Conservation (phyloP, 768 basidiomycete species). For the Tulasnella calospora region DNA sequence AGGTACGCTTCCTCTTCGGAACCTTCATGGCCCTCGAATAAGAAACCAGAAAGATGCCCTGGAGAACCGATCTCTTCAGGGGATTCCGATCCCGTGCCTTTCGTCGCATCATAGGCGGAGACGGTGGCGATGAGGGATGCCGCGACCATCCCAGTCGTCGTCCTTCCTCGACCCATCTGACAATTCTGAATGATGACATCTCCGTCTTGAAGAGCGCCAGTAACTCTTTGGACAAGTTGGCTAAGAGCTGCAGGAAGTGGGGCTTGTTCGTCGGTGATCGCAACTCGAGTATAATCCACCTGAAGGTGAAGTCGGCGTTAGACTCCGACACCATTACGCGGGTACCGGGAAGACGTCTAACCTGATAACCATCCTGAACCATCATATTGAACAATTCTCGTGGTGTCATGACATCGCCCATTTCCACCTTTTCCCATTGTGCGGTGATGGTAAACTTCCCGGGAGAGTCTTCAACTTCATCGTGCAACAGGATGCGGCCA, state of each 20-base stretch:
- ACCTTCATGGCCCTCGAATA: slow-evolving; percentile 65
- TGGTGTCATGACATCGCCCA: slow-evolving; percentile 82
- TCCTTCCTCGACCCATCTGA: slow-evolving; percentile 75
- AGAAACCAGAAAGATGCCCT: slow-evolving; percentile 22
- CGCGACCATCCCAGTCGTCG: slow-evolving; percentile 94
- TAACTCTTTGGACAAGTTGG: slow-evolving; percentile 71
- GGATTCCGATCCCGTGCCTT: slow-evolving; percentile 26
- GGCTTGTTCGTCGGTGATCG: slow-evolving; percentile 96
- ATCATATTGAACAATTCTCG: slow-evolving; percentile 75
- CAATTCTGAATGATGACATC: slow-evolving; percentile 91
- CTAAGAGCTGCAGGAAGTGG: slow-evolving; percentile 83
- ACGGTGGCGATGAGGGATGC: slow-evolving; percentile 80
- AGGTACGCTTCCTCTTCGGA: slow-evolving; percentile 85
- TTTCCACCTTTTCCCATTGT: slow-evolving; percentile 83
- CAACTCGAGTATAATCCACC: slow-evolving; percentile 84
- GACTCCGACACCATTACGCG: slow-evolving; percentile 23
- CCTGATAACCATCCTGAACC: slow-evolving; percentile 70
- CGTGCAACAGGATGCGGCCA: slow-evolving; percentile 85
- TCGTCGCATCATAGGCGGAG: slow-evolving; percentile 35
- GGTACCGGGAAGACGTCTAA: slow-evolving; percentile 35
- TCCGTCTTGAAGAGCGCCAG: slow-evolving; percentile 44
- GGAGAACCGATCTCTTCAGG: slow-evolving; percentile 8
- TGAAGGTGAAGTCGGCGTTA: slow-evolving; percentile 33
- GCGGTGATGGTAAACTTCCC: slow-evolving; percentile 88
- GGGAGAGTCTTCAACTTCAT: slow-evolving; percentile 90